phyloP scores from a whole-genome alignment of 2,329 filamentous ascomycete genomes.

The Aspergillus quadricinctus region DNA sequence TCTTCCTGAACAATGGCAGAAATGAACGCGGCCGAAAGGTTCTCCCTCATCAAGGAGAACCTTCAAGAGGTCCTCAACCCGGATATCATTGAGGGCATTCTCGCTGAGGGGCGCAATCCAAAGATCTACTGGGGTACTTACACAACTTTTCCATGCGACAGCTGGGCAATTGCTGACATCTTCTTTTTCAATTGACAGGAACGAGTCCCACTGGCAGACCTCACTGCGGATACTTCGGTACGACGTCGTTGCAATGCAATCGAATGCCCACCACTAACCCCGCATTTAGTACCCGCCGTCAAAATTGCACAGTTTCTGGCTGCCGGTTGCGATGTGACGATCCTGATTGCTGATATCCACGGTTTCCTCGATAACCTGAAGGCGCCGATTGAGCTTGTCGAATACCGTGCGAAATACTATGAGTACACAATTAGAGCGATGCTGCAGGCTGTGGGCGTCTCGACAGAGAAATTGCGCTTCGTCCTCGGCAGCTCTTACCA shows the following conservation, averaged over 20 bases:
- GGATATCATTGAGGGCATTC: constrained; percentile 39
- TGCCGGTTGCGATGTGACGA: constrained; percentile 76
- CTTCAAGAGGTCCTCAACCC: constrained; percentile 77
- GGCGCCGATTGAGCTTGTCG: constrained; percentile 82
- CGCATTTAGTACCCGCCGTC: constrained; percentile 62
- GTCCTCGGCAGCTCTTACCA: constrained; percentile 84
- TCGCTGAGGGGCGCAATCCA: constrained; percentile 26
- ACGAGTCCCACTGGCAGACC: constrained; percentile 83
- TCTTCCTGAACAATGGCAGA: neutral
- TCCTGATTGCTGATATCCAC: constrained; percentile 67
- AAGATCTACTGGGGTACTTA: constrained; percentile 31
- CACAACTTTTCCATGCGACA: constrained; percentile 21
- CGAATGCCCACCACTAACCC: neutral
- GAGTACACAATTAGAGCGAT: constrained; percentile 67
- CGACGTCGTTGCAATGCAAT: neutral
- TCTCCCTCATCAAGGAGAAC: constrained; percentile 74
- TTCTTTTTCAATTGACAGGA: constrained; percentile 9
- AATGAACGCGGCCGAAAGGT: constrained; percentile 40
- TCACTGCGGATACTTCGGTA: constrained; percentile 75
- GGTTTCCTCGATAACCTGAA: constrained; percentile 55
- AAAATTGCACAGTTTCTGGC: constrained; percentile 86
- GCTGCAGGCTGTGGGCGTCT: constrained; percentile 72
- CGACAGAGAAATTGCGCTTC: constrained; percentile 74
- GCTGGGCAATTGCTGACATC: constrained; percentile 1
- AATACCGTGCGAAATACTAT: constrained; percentile 81